Conservation (phyloP, 2,329 filamentous ascomycete genomes). For the Fusarium pininemorale region DNA sequence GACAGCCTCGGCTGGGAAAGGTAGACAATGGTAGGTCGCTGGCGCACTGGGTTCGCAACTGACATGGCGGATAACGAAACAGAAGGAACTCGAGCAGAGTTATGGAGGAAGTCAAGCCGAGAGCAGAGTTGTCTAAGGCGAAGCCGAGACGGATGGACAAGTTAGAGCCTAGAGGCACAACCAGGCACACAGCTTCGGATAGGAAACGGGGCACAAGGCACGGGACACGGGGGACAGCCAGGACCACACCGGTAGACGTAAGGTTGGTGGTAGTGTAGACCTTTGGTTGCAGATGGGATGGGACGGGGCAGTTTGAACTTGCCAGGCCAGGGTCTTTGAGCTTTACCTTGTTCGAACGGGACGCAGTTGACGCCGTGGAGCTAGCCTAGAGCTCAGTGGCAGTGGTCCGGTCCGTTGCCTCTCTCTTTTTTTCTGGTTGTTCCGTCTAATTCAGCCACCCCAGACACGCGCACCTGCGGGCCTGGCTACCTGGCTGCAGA, state of each 20-base stretch:
- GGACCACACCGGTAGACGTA: constrained; percentile 30
- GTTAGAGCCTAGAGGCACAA: constrained; percentile 21
- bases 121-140: constrained; percentile 27
- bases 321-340: constrained; percentile 36
- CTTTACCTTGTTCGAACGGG: constrained; percentile 32
- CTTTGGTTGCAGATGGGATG: constrained; percentile 33
- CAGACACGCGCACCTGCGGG: constrained; percentile 27
- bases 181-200: constrained; percentile 30
- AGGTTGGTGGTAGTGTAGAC: constrained; percentile 8
- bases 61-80: constrained; percentile 39
- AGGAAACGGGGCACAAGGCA: constrained; percentile 37
- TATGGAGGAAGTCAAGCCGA: constrained; percentile 22
- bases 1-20: constrained; percentile 33
- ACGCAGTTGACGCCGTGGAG: constrained; percentile 28
- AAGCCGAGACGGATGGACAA: constrained; percentile 29
- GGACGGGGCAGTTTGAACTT: constrained; percentile 28
- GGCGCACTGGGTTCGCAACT: constrained; percentile 38
- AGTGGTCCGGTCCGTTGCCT: constrained; percentile 22
- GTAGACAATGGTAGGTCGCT: constrained; percentile 38
- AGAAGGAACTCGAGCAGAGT: constrained; percentile 8
- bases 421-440: constrained; percentile 16
- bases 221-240: constrained; percentile 32
- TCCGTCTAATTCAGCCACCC: constrained; percentile 40
- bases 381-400: constrained; percentile 19
- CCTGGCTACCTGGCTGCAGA: constrained; percentile 17